These are phyloP conservation scores for Trichocladium uniseriatum DNA, from an alignment of 495 filamentous ascomycete genomes.

Conservation along the genomic window DNA sequence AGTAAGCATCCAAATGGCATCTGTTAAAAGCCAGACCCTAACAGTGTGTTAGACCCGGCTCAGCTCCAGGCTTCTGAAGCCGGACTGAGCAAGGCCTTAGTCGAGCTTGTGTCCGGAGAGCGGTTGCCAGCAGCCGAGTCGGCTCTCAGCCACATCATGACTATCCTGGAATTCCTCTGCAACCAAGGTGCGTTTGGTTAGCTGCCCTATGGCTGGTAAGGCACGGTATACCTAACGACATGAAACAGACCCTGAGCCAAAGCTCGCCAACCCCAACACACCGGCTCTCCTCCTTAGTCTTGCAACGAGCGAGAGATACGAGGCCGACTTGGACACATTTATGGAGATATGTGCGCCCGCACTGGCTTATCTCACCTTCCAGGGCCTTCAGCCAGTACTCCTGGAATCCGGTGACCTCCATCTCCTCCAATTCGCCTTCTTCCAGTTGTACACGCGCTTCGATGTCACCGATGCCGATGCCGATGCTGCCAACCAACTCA, in stretches of 20 bases:
- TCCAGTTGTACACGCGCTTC: slow-evolving; percentile 23
- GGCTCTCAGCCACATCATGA: slow-evolving; percentile 34
- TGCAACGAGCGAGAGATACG: slow-evolving; percentile 14
- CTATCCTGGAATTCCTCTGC: slow-evolving; percentile 41
- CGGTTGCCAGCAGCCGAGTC: slow-evolving; percentile 20
- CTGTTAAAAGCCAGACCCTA: neutral
- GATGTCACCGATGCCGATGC: slow-evolving; percentile 22
- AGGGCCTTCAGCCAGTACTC: slow-evolving; percentile 36
- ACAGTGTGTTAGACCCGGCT: slow-evolving; percentile 36
- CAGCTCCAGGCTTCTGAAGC: slow-evolving; percentile 42
- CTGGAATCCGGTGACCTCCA: slow-evolving; percentile 26
- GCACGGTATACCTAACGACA: neutral
- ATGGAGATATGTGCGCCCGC: slow-evolving; percentile 28
- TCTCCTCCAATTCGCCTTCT: slow-evolving; percentile 26
- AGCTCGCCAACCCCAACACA: slow-evolving; percentile 26
- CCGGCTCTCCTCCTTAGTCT: slow-evolving; percentile 27
- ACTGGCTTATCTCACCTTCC: slow-evolving; percentile 33
- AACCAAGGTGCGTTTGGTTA: slow-evolving; percentile 33
- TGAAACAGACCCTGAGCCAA: slow-evolving; percentile 27
- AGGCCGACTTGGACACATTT: slow-evolving; percentile 30
- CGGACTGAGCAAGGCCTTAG: slow-evolving; percentile 31
- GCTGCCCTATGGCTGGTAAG: too few relatives aligned
- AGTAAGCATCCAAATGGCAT: slow-evolving; percentile 36
- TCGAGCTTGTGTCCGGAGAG: slow-evolving; percentile 31
- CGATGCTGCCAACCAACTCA: slow-evolving; percentile 45